Evolutionary conservation across 139 green algal species (phyloP).

Genomic region (Picochlorum sp.): DNA sequence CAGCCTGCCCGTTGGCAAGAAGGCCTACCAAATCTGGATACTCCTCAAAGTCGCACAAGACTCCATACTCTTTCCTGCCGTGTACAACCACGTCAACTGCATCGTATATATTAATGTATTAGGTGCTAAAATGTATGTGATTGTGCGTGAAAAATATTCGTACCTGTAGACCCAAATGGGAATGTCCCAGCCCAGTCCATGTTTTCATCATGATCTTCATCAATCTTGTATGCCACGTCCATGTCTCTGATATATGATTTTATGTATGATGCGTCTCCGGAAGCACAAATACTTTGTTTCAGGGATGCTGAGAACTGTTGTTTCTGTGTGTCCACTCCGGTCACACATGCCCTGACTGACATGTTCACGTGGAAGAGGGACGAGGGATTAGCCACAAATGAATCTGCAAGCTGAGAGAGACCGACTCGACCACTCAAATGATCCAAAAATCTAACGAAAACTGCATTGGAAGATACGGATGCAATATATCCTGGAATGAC

Average conservation of each 20-base stretch:
- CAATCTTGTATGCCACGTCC: slow-evolving; percentile 14
- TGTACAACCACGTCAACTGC: slow-evolving; percentile 37
- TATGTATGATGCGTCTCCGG: slow-evolving; percentile 32
- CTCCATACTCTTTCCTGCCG: slow-evolving; percentile 59
- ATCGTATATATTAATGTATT: background rate
- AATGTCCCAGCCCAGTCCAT: slow-evolving; percentile 16
- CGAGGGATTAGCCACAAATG: slow-evolving; percentile 61
- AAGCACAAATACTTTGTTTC: slow-evolving; percentile 46
- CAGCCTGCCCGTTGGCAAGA: slow-evolving; percentile 25
- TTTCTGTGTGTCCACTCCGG: slow-evolving; percentile 28
- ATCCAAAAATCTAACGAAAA: slow-evolving; percentile 80
- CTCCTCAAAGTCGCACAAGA: slow-evolving; percentile 57
- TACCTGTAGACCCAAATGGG: slow-evolving; percentile 6
- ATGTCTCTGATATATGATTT: slow-evolving; percentile 42
- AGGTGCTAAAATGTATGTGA: background rate
- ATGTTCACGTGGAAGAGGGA: slow-evolving; percentile 58
- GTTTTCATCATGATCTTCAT: slow-evolving; percentile 14
- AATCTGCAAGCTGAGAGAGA: slow-evolving; percentile 67
- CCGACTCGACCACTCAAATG: slow-evolving; percentile 65
- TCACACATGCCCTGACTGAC: slow-evolving; percentile 53
- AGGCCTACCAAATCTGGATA: slow-evolving; percentile 53
- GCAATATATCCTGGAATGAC: slow-evolving; percentile 73
- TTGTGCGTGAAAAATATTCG: no score
- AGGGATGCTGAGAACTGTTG: slow-evolving; percentile 44
- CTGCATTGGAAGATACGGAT: slow-evolving; percentile 50